Evolutionary conservation across 179 eudicot genomes (phyloP).

Genomic region (Beta lomatogona): DNA sequence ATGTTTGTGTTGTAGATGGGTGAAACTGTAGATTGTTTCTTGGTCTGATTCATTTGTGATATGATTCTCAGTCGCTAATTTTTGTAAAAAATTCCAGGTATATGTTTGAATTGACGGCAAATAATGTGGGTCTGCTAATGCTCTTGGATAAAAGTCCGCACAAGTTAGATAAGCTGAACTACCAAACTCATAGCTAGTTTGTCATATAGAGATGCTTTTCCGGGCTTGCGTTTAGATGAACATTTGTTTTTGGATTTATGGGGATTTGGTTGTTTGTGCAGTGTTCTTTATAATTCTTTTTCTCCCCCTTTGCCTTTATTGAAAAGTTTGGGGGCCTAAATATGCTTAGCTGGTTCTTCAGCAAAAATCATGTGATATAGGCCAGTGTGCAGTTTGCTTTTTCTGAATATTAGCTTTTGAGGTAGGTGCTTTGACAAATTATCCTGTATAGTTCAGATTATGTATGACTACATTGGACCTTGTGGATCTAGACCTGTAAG

Average conservation of each 20-base stretch:
- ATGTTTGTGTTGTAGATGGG: too few relatives aligned
- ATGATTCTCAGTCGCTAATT: neutral
- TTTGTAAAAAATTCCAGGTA: slow-evolving; percentile 43
- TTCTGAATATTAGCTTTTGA: slow-evolving; percentile 27
- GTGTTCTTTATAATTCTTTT: slow-evolving; percentile 16
- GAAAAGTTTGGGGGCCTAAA: slow-evolving; percentile 28
- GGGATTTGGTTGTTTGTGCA: too few relatives aligned
- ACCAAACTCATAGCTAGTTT: too few relatives aligned
- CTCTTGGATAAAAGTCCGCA: too few relatives aligned
- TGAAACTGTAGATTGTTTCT: neutral
- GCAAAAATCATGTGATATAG: slow-evolving; percentile 29
- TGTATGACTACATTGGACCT: slow-evolving; percentile 31
- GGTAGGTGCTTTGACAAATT: slow-evolving; percentile 24
- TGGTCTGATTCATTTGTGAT: neutral
- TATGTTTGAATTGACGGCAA: slow-evolving; percentile 54
- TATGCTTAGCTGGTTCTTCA: slow-evolving; percentile 14
- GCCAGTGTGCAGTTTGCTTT: slow-evolving; percentile 31
- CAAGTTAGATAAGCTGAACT: too few relatives aligned
- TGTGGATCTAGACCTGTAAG: too few relatives aligned
- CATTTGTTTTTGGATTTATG: too few relatives aligned
- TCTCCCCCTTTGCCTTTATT: neutral
- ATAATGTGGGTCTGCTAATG: too few relatives aligned
- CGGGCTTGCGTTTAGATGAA: too few relatives aligned
- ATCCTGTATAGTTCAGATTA: slow-evolving; percentile 37
- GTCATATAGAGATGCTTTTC: too few relatives aligned